Evolutionary conservation across 2,329 filamentous ascomycete genomes (phyloP).

Genomic region (Colletotrichum tanaceti): DNA sequence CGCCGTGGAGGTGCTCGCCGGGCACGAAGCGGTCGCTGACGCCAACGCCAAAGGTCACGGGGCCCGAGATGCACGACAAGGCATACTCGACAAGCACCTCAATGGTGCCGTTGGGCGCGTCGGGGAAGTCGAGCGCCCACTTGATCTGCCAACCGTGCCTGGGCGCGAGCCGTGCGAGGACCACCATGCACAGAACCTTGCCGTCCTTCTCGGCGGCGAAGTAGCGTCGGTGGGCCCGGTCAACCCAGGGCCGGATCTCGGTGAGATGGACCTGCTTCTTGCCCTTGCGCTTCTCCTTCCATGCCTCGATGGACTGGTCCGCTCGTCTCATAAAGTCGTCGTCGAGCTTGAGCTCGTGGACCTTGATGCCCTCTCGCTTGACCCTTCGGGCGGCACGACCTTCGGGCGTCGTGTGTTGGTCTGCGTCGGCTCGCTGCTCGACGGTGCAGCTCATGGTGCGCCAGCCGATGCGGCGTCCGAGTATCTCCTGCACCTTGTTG

Average conservation of each 20-base stretch:
- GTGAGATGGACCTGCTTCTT: conserved; percentile 87
- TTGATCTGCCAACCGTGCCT: conserved; percentile 93
- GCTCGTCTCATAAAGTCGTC: conserved; percentile 76
- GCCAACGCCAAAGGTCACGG: conserved; percentile 88
- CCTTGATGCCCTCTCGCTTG: conserved; percentile 85
- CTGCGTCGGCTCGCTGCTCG: conserved; percentile 87
- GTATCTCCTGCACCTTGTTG: conserved; percentile 79
- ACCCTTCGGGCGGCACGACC: conserved; percentile 83
- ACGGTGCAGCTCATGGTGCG: conserved; percentile 88
- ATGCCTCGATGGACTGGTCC: conserved; percentile 80
- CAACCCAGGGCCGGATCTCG: conserved; percentile 89
- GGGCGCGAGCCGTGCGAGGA: conserved; percentile 83
- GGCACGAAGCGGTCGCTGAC: conserved; percentile 79
- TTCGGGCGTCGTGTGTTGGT: conserved; percentile 75
- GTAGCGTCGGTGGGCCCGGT: conserved; percentile 85
- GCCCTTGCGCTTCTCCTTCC: conserved; percentile 84
- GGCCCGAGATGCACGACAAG: conserved; percentile 62
- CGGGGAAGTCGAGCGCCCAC: conserved; percentile 94
- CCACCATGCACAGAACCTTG: conserved; percentile 80
- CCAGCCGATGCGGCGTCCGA: conserved; percentile 86
- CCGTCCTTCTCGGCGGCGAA: conserved; percentile 83
- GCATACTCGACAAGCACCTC: conserved; percentile 83
- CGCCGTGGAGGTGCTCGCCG: conserved; percentile 83
- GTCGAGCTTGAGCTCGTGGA: conserved; percentile 77
- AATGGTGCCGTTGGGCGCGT: conserved; percentile 86